Percentiles rank a stretch among this genome's conserved stretches.
Evolutionary conservation across 441 rosid species (phyloP).

Genomic region (Gossypium gossypioides): DNA sequence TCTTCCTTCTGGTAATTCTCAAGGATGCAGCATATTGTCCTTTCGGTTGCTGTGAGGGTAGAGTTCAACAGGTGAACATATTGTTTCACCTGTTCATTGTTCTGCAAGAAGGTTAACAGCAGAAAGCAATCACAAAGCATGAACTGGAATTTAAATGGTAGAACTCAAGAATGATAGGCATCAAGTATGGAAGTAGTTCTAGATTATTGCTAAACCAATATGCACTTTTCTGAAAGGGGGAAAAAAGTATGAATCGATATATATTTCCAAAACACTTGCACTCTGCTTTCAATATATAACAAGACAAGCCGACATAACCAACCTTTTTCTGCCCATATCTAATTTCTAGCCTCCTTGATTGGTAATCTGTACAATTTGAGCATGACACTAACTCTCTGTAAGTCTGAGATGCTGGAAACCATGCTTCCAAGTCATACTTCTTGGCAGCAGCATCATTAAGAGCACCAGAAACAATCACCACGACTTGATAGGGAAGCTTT

Average conservation of each 20-base stretch:
- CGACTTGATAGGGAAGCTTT: conserved; percentile 46
- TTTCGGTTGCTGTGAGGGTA: conserved; percentile 88
- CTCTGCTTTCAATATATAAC: not conserved
- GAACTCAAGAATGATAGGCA: not conserved
- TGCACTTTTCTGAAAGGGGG: not conserved
- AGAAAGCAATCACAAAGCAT: not conserved
- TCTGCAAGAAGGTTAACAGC: conserved; percentile 27
- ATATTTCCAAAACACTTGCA: not conserved
- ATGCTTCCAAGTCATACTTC: conserved; percentile 64
- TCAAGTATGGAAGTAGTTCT: not conserved
- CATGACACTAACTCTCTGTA: conserved; percentile 17
- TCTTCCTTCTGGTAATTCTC: conserved; percentile 79
- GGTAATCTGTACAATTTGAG: conserved; percentile 11
- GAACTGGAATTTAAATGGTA: not conserved
- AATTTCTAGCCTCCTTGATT: conserved; percentile 53
- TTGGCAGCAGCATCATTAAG: conserved; percentile 44
- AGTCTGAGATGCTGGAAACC: conserved; percentile 64
- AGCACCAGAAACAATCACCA: conserved; percentile 53
- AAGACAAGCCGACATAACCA: not conserved
- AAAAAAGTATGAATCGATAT: not conserved
- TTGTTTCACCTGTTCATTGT: conserved; percentile 72
- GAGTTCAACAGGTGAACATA: conserved; percentile 89
- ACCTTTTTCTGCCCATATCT: conserved; percentile 92
- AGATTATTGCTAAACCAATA: not conserved
- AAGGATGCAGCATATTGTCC: conserved; percentile 85